These are phyloP conservation scores for Lizonia empirigonia DNA, from an alignment of 2,329 filamentous ascomycete species.

Conservation along the genomic window DNA sequence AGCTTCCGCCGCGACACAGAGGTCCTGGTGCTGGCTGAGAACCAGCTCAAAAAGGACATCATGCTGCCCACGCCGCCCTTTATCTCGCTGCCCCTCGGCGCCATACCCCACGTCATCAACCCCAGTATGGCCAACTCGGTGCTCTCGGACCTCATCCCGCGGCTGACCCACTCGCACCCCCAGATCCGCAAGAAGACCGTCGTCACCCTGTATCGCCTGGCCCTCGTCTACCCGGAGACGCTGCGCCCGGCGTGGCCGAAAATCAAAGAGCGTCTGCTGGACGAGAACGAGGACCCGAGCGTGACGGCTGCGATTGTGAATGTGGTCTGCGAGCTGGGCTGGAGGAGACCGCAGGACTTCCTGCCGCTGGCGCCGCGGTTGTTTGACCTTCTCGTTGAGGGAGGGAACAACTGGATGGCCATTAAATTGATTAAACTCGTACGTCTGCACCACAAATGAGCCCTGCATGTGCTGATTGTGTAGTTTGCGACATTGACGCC, in stretches of 20 bases:
- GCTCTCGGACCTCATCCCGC: conserved; percentile 82
- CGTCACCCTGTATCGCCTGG: conserved; percentile 89
- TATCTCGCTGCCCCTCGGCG: conserved; percentile 83
- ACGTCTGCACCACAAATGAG: conserved; percentile 37
- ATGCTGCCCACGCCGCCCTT: conserved; percentile 72
- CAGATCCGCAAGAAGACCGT: conserved; percentile 94
- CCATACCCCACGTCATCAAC: conserved; percentile 94
- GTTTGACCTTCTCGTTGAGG: conserved; percentile 89
- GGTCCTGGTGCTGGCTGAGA: conserved; percentile 96
- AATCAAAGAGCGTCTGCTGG: conserved; percentile 91
- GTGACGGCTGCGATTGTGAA: conserved; percentile 97
- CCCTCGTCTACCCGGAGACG: conserved; percentile 95
- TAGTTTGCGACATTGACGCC: conserved; percentile 95
- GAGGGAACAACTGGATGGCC: conserved; percentile 99
- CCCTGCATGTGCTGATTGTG: conserved; percentile 14
- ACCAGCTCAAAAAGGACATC: conserved; percentile 94
- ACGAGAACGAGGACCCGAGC: conserved; percentile 85
- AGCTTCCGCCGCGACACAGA: conserved; percentile 96
- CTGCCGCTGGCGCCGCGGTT: conserved; percentile 87
- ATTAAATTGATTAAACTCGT: conserved; percentile 98
- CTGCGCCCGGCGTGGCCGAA: conserved; percentile 93
- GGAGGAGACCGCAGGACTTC: conserved; percentile 92
- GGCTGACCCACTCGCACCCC: conserved; percentile 83
- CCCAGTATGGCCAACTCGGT: conserved; percentile 89
- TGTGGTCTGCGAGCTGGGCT: conserved; percentile 93